Base-by-base conservation (phyloP, 805 yeast genomes). In the Candida ponderosae region DNA sequence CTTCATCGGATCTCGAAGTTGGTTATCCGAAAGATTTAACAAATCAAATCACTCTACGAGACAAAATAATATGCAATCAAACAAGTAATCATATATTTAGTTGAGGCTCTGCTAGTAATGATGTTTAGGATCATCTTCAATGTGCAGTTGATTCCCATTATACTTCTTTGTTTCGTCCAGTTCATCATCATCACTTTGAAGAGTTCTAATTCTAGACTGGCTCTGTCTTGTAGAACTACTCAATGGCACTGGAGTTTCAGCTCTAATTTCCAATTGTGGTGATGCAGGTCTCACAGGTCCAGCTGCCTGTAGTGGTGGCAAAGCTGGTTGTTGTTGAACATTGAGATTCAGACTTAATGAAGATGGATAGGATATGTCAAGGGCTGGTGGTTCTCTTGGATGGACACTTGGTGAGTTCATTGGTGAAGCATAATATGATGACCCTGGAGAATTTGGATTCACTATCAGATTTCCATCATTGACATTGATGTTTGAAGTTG, bases 71-170 rank as follows among this genome's bases (percentile, higher is more conserved):
- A n/a, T n/a, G n/a, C n/a, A n/a, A n/a, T n/a, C n/a, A n/a, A n/a
- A n/a, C n/a, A n/a, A n/a, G n/a, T n/a, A n/a, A n/a, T n/a, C n/a
- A n/a, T n/a, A n/a, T n/a, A n/a, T n/a, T n/a, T n/a, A n/a, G n/a
- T n/a, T n/a, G n/a, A n/a, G n/a, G n/a, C n/a, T n/a, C n/a, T n/a
- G n/a, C n/a, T n/a, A n/a, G n/a, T n/a, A n/a, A n/a, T 34, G 26
- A 14, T 51, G 47, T 18, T 53, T 53, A 9, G 57, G 43, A 26
- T 74, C 74, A 44, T 74, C 79, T 45, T 76, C 77, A 34, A 78
- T 47, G 42, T 65, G 68, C 28, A 74, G 51, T 15, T 62, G 66
- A 48, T 77, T 79, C 1, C 82, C 83, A 47, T 78, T 77, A 47
- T 74, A 78, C 1, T 78, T 72, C 20, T 61, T 51, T 27, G 72